phyloP scores from a whole-genome alignment of 1,284 basidiomycete species.

The Limonomyces culmigenus region DNA sequence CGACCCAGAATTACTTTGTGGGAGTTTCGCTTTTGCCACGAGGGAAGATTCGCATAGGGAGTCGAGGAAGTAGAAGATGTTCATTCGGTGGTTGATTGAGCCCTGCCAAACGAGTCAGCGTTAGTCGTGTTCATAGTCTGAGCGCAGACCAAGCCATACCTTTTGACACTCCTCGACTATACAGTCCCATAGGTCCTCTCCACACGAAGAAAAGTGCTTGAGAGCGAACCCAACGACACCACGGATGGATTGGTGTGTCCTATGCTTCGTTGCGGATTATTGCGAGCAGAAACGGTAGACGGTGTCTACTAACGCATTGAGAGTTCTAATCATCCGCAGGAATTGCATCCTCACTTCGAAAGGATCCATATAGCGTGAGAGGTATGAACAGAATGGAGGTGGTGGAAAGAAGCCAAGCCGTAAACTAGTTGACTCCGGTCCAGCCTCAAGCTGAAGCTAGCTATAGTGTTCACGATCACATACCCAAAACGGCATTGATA shows the following conservation, averaged over 20 bases:
- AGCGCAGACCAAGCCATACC: conserved; percentile 23
- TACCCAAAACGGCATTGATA: too few species aligned
- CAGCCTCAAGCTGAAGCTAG: too few species aligned
- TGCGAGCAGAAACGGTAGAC: conserved; percentile 7
- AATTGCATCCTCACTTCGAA: conserved; percentile 87
- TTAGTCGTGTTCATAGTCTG: background rate
- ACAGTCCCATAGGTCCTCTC: conserved; percentile 91
- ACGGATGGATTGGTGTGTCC: conserved; percentile 79
- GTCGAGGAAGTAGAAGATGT: conserved; percentile 86
- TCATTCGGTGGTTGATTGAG: conserved; percentile 80
- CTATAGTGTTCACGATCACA: too few species aligned
- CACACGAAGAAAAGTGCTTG: conserved; percentile 68
- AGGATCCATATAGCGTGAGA: conserved; percentile 82
- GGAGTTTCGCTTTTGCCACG: conserved; percentile 31
- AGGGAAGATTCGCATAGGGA: conserved; percentile 68
- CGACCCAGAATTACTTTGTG: conserved; percentile 27
- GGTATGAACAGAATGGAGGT: too few species aligned
- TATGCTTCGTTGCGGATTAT: conserved; percentile 20
- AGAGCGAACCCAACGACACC: conserved; percentile 78
- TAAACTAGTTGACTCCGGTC: too few species aligned
- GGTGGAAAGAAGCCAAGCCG: too few species aligned
- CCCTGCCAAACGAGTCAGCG: conserved; percentile 28
- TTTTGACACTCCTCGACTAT: conserved; percentile 81
- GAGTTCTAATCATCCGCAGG: conserved; percentile 47
- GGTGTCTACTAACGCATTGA: conserved; percentile 56